phyloP scores from a whole-genome alignment of 1,284 basidiomycete species.

The Boletus sp. region DNA sequence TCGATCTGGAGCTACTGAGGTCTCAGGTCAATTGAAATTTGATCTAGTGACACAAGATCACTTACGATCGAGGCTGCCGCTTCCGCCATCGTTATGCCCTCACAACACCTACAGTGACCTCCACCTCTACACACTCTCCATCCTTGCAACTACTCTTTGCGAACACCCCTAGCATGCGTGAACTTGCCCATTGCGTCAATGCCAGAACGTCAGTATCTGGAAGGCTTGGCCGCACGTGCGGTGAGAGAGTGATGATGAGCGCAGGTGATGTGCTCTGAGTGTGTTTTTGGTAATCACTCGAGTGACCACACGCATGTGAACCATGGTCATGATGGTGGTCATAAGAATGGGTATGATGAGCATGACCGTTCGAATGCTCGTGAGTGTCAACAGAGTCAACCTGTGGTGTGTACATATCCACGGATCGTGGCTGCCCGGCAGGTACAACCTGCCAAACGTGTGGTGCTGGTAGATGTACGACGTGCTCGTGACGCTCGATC shows the following conservation, averaged over 20 bases:
- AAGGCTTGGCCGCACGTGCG: conserved; percentile 71
- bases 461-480: conserved; percentile 75
- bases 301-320: neutral
- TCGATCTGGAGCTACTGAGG: neutral
- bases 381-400: neutral
- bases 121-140: conserved; percentile 34
- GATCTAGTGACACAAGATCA: neutral
- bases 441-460: conserved; percentile 86
- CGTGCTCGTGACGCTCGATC: conserved; percentile 77
- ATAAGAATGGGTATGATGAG: conserved; percentile 6
- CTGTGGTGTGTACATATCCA: neutral
- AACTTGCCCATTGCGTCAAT: conserved; percentile 72
- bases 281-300: neutral
- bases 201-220: conserved; percentile 72
- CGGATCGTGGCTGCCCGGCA: conserved; percentile 23
- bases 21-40: neutral
- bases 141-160: conserved; percentile 32
- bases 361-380: conserved; percentile 11
- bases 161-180: conserved; percentile 52
- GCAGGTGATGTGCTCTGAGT: conserved; percentile 34
- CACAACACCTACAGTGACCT: conserved; percentile 52
- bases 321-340: conserved; percentile 2
- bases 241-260: conserved; percentile 78
- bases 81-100: conserved; percentile 25
- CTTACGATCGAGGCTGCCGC: conserved; percentile 7